A percentile compares a stretch with the other conserved stretches of the same genome.
Evolutionary conservation across 768 basidiomycete genomes (phyloP).

Genomic region (Hygrophoropsis aurantiaca): DNA sequence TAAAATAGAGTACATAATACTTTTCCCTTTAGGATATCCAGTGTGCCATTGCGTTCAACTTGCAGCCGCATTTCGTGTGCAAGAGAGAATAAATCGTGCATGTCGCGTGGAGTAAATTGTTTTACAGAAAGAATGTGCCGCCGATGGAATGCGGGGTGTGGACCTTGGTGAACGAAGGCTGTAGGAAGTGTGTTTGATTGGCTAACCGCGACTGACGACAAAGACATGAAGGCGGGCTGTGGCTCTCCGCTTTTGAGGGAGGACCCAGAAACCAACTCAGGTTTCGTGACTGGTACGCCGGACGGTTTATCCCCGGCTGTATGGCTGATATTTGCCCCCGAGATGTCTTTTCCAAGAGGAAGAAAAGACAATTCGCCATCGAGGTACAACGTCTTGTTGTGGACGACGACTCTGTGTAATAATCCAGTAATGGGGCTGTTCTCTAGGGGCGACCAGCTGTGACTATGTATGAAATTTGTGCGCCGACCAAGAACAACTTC

Average conservation of each 20-base stretch:
- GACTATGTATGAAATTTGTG: conserved; percentile 50
- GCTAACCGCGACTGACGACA: not conserved
- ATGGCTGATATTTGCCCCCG: conserved; percentile 55
- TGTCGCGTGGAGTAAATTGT: conserved; percentile 85
- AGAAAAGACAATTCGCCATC: conserved; percentile 72
- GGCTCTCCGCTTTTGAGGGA: conserved; percentile 32
- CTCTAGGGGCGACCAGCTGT: conserved; percentile 83
- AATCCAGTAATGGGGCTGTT: conserved; percentile 62
- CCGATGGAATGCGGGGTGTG: conserved; percentile 88
- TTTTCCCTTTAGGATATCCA: conserved; percentile 89
- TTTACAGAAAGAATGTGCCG: conserved; percentile 94
- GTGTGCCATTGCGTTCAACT: conserved; percentile 85
- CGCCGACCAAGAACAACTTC: conserved; percentile 89
- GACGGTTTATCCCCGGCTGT: conserved; percentile 28
- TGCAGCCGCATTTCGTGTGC: conserved; percentile 97
- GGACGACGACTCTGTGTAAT: conserved; percentile 88
- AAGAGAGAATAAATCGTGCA: conserved; percentile 91
- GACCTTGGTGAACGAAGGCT: conserved; percentile 25
- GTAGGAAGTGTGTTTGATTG: conserved; percentile 6
- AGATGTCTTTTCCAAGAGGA: conserved; percentile 71
- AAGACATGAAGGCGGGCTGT: conserved; percentile 16
- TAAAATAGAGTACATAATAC: conserved; percentile 93
- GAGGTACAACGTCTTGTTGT: conserved; percentile 85
- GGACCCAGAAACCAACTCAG: conserved; percentile 28
- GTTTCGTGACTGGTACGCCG: conserved; percentile 17